Evolutionary conservation across 306 rosid genomes (phyloP).

Genomic region (Acacia acuminata): DNA sequence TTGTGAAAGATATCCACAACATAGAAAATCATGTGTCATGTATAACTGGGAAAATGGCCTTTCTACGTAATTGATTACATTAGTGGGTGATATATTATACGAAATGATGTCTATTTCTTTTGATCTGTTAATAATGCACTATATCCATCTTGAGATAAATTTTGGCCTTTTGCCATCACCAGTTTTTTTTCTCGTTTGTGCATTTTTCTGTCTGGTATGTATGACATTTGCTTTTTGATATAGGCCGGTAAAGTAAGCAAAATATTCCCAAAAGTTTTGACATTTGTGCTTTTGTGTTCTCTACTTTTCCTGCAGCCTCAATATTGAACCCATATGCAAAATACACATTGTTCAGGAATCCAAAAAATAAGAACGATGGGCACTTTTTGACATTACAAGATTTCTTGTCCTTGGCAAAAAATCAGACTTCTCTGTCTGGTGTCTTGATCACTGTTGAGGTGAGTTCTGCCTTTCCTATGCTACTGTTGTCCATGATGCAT

Average conservation of each 20-base stretch:
- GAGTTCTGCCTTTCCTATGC: conserved; percentile 26
- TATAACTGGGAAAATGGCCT: background rate
- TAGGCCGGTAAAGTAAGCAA: background rate
- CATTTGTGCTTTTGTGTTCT: conserved; percentile 22
- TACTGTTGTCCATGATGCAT: background rate
- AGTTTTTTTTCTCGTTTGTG: conserved; percentile 9
- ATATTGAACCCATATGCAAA: conserved; percentile 44
- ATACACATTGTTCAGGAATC: conserved; percentile 46
- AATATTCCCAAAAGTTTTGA: conserved; percentile 20
- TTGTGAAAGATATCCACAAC: background rate
- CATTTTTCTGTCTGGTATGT: background rate
- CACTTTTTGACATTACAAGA: conserved; percentile 50
- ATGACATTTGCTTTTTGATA: background rate
- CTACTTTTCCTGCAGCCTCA: conserved; percentile 52
- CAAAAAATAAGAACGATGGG: conserved; percentile 38
- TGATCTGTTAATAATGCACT: background rate
- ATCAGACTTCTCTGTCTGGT: conserved; percentile 54
- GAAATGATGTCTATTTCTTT: background rate
- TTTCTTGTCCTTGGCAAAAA: conserved; percentile 71
- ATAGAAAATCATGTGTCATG: background rate
- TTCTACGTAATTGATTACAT: background rate
- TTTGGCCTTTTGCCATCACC: background rate
- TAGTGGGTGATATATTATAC: background rate
- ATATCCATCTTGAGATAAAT: background rate
- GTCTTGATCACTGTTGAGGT: conserved; percentile 77